Percentiles rank a stretch among this genome's conserved stretches.
Evolutionary conservation across 2,329 filamentous ascomycete genomes (phyloP).

Genomic region (Cadophora gregata): DNA sequence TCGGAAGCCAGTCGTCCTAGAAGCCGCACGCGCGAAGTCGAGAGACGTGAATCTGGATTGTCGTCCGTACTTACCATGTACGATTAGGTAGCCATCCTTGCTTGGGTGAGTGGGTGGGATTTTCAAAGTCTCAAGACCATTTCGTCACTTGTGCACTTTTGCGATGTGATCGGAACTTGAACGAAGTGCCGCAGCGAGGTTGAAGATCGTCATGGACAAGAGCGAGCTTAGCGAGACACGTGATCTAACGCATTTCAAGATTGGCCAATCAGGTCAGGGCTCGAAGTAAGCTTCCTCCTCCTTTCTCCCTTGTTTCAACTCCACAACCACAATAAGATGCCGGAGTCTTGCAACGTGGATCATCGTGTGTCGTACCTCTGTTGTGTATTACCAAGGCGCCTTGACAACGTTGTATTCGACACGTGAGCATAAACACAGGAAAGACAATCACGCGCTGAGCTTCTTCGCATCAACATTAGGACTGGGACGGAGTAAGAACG

Average conservation of each 20-base stretch:
- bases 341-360: neutral
- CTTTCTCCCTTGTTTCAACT: neutral
- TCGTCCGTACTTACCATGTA: neutral
- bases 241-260: neutral
- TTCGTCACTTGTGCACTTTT: conserved; percentile 13
- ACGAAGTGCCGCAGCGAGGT: neutral
- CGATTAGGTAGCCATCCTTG: neutral
- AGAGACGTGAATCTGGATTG: neutral
- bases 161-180: neutral
- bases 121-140: neutral
- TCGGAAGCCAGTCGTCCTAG: neutral
- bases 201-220: neutral
- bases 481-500: no score
- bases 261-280: neutral
- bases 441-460: neutral
- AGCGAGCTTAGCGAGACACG: neutral
- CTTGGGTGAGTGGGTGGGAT: no score
- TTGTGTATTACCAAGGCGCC: neutral
- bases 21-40: conserved; percentile 9
- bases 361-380: neutral
- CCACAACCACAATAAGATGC: neutral
- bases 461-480: neutral
- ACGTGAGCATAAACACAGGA: no score
- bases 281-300: neutral
- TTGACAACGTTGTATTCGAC: neutral